Evolutionary conservation across 2,329 filamentous ascomycete genomes (phyloP).

Genomic region (Ophiostoma novo-ulmi): DNA sequence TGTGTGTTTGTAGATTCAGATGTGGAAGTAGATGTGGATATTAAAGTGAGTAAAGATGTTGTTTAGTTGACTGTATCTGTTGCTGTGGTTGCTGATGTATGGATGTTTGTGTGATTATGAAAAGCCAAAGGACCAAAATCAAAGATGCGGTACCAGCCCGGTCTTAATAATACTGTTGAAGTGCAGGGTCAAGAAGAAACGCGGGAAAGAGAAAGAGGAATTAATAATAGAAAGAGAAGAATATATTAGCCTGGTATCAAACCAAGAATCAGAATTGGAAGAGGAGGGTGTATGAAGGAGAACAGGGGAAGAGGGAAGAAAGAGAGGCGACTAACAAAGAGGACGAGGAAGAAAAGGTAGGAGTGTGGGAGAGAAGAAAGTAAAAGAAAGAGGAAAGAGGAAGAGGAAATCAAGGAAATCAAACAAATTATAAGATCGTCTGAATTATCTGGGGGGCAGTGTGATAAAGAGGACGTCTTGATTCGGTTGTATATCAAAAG

Average conservation of each 20-base stretch:
- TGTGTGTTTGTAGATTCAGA: constrained; percentile 15
- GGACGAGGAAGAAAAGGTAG: background rate
- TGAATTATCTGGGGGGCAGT: background rate
- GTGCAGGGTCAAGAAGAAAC: background rate
- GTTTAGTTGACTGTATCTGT: background rate
- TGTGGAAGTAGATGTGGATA: background rate
- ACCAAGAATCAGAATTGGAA: background rate
- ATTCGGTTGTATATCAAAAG: background rate
- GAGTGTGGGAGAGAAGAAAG: background rate
- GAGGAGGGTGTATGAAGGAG: background rate
- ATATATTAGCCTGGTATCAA: background rate
- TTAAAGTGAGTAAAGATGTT: background rate
- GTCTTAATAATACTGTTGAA: constrained; percentile 9
- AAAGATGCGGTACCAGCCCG: background rate
- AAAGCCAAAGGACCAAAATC: background rate
- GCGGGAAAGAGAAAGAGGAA: background rate
- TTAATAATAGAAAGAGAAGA: background rate
- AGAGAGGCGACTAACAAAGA: background rate
- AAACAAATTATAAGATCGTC: background rate
- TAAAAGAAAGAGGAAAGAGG: too few relatives aligned
- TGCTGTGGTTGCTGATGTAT: background rate
- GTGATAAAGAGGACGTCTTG: background rate
- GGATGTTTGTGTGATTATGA: background rate
- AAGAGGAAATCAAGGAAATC: background rate
- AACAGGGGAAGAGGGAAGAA: background rate